Evolutionary conservation across 441 rosid species (phyloP), one percentile per base, ranked within the genome.

Genomic region (Populus hybrid): DNA sequence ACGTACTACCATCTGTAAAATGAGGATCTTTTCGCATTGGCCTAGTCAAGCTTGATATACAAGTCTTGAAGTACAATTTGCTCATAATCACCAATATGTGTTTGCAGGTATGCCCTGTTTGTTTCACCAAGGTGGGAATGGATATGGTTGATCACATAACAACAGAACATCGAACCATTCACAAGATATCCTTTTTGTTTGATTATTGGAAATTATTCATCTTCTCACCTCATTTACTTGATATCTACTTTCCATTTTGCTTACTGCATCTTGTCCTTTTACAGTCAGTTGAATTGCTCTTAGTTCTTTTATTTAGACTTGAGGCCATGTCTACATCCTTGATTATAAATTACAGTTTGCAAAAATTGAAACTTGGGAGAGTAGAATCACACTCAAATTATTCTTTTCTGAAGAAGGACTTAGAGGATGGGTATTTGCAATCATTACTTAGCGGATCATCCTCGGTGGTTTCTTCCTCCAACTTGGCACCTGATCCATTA

Each of bases 101-200:
- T 64, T 80, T 80, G 68, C 93, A 93, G 98, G 90, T 89, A 0
- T 93, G 97, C 72, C 97, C 97, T 38, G 92, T 93, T 70, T 94
- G 97, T 74, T 76, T 85, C 1, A 85, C 85, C 83, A 90, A 89
- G 82, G 89, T 87, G 63, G 91, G 91, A 65, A 53, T 80, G 74
- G 87, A 90, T 81, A 84, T 93, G 79, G 93, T 91, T 73, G 85
- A 88, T 78, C 98, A 94, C 75, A 88, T 94, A 59, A 88, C 90
- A 9, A 76, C 79, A 59, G 92, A 91, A 26, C 98, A 94, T 76
- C 92, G 90, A 21, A 87, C 74, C 78, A 84, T 89, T 10, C 86
- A 86, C 24, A 93, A 87, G 87, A 93, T 94, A 94, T 94, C 98
- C 97, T 79, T 90, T 65, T 59, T 20, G n/a, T 11, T 33, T 53